phyloP scores from a whole-genome alignment of 1,139 yeast genomes.

The Geotrichum candidum region DNA sequence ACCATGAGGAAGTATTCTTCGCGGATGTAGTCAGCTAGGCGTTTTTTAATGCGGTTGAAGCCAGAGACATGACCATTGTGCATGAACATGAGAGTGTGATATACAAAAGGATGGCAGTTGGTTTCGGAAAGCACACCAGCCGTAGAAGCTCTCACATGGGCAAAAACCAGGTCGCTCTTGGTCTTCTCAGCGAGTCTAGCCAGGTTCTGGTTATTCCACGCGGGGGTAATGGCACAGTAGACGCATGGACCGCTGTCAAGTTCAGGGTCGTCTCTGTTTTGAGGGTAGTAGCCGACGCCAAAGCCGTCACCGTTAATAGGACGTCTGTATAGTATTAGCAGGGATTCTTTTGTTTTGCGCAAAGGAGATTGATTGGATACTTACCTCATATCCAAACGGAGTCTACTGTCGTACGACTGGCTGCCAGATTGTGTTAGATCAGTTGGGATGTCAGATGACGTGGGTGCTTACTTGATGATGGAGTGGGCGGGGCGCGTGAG shows the following conservation, averaged over 20 bases:
- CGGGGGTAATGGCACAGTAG: constrained; percentile 88
- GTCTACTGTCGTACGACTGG: constrained; percentile 86
- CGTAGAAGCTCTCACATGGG: constrained; percentile 93
- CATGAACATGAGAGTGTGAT: constrained; percentile 87
- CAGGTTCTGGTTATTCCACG: constrained; percentile 92
- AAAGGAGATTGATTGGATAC: background rate
- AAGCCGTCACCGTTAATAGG: constrained; percentile 98
- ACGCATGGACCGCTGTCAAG: constrained; percentile 65
- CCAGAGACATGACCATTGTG: constrained; percentile 89
- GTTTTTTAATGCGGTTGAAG: constrained; percentile 67
- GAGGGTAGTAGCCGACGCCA: constrained; percentile 86
- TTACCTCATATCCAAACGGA: constrained; percentile 68
- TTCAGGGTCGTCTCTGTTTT: constrained; percentile 41
- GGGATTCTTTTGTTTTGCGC: background rate
- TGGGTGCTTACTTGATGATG: constrained; percentile 56
- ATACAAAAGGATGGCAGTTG: constrained; percentile 89
- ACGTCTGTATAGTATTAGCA: constrained; percentile 37
- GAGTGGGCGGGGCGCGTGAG: constrained; percentile 95
- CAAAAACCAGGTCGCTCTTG: constrained; percentile 76
- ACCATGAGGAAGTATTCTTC: constrained; percentile 74
- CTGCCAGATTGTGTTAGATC: constrained; percentile 19
- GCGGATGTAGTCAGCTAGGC: constrained; percentile 60
- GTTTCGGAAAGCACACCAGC: constrained; percentile 91
- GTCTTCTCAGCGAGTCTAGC: constrained; percentile 85
- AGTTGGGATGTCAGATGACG: background rate